Base-by-base conservation (phyloP, 345 rosid species). In the Isatis tinctoria region DNA sequence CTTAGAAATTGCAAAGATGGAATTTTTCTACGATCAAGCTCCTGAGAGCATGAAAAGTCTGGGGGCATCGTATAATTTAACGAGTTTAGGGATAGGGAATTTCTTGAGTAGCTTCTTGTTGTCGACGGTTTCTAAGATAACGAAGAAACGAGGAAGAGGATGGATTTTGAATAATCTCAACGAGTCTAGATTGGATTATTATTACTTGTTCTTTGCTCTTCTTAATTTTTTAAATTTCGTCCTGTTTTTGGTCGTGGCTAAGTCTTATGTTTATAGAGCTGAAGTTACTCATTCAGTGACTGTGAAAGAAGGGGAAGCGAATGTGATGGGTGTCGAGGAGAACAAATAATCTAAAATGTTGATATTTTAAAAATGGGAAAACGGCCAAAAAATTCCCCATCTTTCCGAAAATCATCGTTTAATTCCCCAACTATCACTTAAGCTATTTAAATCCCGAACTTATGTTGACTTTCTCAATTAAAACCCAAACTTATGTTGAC, bases 11-110 rank as follows among this genome's bases (percentile, higher is more conserved):
- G 92, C 97, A 1, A 93, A 93, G 84, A 22, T 91, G 7, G 96
- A 90, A 54, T 90, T 89, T 40, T 93, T 93, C 88, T 93, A 90
- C 32, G 96, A 90, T 47, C 98, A 93, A 53, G 92, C 96, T 8
- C 96, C 98, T 0, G 82, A 86, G 47, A 85, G 86, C 26, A 87
- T 89, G 98, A 90, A 93, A 59, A 87, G 97, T 48, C 76, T 93
- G 0, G 94, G 98, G 28, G 80, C 97, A 8, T 83, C 97, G 0
- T 89, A 87, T 69, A 85, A 85, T 47, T 80, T 84, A 0, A 85
- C 70, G 28, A 85, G 90, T 74, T 13, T 87, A 27, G 94, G 88
- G 13, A 54, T 93, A 3, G 93, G 96, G 20, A 75, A 74, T 71
- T 90, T 86, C 75, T 51, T 89, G 16, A 91, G 96, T 18, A 87